Evolutionary conservation across 306 rosid genomes (phyloP).

Genomic region (Echinosophora koreensis): DNA sequence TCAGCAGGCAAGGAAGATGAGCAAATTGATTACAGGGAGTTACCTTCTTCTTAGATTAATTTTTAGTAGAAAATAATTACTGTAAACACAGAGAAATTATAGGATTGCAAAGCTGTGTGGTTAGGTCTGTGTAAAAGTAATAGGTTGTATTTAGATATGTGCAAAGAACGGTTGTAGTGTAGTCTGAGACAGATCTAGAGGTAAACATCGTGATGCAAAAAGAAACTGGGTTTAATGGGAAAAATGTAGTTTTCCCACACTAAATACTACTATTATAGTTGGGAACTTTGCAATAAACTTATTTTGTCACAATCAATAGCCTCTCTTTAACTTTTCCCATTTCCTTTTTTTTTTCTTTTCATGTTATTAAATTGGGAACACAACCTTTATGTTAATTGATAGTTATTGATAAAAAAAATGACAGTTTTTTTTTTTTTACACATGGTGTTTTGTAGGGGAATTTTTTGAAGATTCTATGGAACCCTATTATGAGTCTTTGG

Average conservation of each 20-base stretch:
- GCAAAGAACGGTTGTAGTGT: not conserved
- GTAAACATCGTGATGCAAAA: not conserved
- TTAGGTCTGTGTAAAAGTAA: not conserved
- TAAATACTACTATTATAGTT: not conserved
- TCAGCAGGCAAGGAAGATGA: slow-evolving; percentile 41
- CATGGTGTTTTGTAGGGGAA: no score
- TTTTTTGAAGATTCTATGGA: no score
- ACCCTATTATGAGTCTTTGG: no score
- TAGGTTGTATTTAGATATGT: not conserved
- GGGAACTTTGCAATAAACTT: not conserved
- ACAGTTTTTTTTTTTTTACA: no score
- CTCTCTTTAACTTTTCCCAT: not conserved
- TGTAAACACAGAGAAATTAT: not conserved
- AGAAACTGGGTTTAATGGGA: not conserved
- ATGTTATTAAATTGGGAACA: no score
- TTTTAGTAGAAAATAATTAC: not conserved
- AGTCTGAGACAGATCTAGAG: not conserved
- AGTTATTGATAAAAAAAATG: no score
- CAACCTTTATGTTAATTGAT: no score
- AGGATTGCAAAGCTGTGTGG: not conserved
- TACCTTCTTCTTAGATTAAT: slow-evolving; percentile 46
- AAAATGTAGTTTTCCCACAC: not conserved
- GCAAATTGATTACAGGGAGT: slow-evolving; percentile 47
- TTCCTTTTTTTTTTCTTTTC: not conserved
- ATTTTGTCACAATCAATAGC: not conserved